Conservation (phyloP, 169 alveolate genomes). For the Babesia ovata region DNA sequence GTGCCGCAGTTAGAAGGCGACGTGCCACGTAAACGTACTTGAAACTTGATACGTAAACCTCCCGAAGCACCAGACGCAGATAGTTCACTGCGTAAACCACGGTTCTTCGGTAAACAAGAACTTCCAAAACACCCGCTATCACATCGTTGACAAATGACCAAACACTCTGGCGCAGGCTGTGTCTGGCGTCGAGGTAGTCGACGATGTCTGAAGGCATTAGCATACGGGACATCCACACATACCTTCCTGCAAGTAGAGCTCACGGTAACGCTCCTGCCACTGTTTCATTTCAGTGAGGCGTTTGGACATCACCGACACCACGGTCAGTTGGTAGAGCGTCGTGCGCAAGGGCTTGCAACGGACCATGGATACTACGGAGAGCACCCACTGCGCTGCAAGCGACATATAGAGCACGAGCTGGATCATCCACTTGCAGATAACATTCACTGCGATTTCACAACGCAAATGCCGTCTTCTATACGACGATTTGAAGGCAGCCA, state of each 20-base stretch:
- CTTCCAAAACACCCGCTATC: slow-evolving; percentile 18
- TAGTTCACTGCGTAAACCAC: slow-evolving; percentile 19
- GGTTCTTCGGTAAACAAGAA: slow-evolving; percentile 14
- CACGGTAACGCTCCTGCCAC: slow-evolving; percentile 14
- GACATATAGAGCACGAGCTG: slow-evolving; percentile 9
- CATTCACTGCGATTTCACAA: background rate
- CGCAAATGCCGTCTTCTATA: background rate
- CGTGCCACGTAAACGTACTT: slow-evolving; percentile 37
- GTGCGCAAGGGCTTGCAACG: background rate
- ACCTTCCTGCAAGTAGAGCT: slow-evolving; percentile 36
- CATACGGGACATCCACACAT: background rate
- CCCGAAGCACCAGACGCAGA: slow-evolving; percentile 3
- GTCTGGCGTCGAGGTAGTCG: slow-evolving; percentile 34
- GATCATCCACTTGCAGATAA: background rate
- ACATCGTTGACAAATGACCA: slow-evolving; percentile 9
- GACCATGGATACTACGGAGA: background rate
- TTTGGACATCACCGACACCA: background rate
- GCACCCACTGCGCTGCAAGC: background rate
- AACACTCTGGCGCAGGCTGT: slow-evolving; percentile 23
- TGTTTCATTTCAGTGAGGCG: background rate
- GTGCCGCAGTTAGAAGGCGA: background rate
- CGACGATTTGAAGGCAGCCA: background rate
- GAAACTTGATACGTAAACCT: slow-evolving; percentile 17
- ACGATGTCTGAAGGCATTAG: slow-evolving; percentile 22
- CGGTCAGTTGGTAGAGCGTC: background rate